phyloP scores from a whole-genome alignment of 305 asterid genomes.

The Fraxinus greggii region DNA sequence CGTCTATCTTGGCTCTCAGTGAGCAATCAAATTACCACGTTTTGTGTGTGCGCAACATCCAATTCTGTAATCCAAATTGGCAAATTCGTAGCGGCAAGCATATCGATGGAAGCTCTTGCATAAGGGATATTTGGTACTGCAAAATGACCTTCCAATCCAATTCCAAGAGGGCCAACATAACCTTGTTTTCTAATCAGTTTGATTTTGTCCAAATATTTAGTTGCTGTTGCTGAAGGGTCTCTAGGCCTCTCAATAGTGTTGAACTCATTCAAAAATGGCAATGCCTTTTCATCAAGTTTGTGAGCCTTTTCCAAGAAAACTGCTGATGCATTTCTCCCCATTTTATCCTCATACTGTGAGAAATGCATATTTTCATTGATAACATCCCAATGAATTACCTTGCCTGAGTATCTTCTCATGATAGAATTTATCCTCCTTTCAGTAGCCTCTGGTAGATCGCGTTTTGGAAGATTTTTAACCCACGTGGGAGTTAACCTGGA shows the following conservation, averaged over 20 bases:
- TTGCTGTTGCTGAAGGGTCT: slow-evolving; percentile 24
- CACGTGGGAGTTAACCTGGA: slow-evolving; percentile 10
- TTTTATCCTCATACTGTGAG: slow-evolving; percentile 18
- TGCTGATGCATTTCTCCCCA: slow-evolving; percentile 27
- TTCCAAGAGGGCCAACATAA: slow-evolving; percentile 30
- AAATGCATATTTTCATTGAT: slow-evolving; percentile 36
- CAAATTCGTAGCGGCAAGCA: slow-evolving; percentile 27
- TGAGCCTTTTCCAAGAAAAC: slow-evolving; percentile 14
- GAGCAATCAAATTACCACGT: slow-evolving; percentile 35
- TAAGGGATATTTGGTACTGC: slow-evolving; percentile 28
- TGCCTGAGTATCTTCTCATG: slow-evolving; percentile 22
- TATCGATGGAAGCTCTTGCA: slow-evolving; percentile 30
- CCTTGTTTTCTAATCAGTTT: slow-evolving; percentile 22
- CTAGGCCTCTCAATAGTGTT: slow-evolving; percentile 28
- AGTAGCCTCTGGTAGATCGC: slow-evolving; percentile 17
- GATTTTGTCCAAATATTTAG: slow-evolving; percentile 26
- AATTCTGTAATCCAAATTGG: slow-evolving; percentile 45
- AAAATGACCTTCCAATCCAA: slow-evolving; percentile 42
- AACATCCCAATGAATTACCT: slow-evolving; percentile 43
- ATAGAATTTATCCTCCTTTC: slow-evolving; percentile 27
- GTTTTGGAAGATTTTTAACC: slow-evolving; percentile 20
- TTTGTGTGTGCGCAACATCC: slow-evolving; percentile 20
- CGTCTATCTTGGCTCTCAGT: not conserved
- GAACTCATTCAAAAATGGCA: slow-evolving; percentile 36
- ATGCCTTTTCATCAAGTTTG: slow-evolving; percentile 16